phyloP scores from a whole-genome alignment of 78 protist genomes.

The Polysphondylium violaceum region DNA sequence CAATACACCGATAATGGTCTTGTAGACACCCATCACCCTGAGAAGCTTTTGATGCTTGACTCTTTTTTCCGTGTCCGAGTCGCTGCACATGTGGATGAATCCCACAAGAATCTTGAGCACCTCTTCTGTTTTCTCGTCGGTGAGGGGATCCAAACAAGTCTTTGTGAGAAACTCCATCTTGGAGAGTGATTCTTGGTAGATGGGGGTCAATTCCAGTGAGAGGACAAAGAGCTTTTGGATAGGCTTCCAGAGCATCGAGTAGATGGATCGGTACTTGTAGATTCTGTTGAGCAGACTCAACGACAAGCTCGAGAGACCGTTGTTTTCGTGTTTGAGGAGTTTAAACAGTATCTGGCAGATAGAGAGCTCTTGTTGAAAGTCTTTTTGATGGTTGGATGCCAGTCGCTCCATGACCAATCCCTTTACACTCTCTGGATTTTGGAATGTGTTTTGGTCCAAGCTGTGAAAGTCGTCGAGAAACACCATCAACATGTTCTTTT shows the following conservation, averaged over 20 bases:
- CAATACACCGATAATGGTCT: slow-evolving; percentile 28
- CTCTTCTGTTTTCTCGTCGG: slow-evolving; percentile 35
- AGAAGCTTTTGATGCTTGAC: slow-evolving; percentile 50
- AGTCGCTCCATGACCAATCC: not conserved
- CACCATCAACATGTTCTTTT: slow-evolving; percentile 41
- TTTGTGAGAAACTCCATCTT: slow-evolving; percentile 35
- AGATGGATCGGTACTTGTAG: slow-evolving; percentile 41
- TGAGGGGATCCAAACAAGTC: slow-evolving; percentile 44
- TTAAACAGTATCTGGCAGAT: slow-evolving; percentile 3
- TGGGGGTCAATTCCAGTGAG: not conserved
- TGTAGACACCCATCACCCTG: slow-evolving; percentile 22
- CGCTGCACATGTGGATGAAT: slow-evolving; percentile 29
- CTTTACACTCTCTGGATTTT: not conserved
- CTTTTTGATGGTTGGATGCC: not conserved
- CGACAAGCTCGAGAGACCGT: slow-evolving; percentile 26
- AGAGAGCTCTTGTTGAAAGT: not conserved
- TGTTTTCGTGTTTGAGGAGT: slow-evolving; percentile 60
- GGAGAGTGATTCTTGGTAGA: slow-evolving; percentile 30
- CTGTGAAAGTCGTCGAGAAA: slow-evolving; percentile 35
- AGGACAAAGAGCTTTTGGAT: slow-evolving; percentile 26
- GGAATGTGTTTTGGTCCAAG: not conserved
- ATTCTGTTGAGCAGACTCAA: slow-evolving; percentile 18
- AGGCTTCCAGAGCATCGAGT: slow-evolving; percentile 39
- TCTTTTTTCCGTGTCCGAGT: not conserved
- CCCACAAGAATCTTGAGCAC: slow-evolving; percentile 18